phyloP scores from a whole-genome alignment of 2,329 filamentous ascomycete genomes.

The Aphanoascus verrucosus region DNA sequence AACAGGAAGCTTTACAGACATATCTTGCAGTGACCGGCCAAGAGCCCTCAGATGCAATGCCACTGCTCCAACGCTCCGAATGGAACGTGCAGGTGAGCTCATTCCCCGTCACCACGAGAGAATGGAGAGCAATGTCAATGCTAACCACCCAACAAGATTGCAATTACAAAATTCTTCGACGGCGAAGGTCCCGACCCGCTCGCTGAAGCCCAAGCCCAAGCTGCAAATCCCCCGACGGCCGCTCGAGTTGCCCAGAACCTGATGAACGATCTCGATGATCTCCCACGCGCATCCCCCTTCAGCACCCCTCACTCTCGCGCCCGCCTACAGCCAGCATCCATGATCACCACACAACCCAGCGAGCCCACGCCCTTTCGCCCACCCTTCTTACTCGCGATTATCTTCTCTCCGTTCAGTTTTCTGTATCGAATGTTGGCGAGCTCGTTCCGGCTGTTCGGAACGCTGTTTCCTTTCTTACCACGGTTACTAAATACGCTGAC shows the following conservation, averaged over 20 bases:
- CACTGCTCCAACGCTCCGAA: slow-evolving; percentile 71
- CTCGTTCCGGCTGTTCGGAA: slow-evolving; percentile 60
- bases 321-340: slow-evolving; percentile 56
- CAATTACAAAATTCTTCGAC: slow-evolving; percentile 95
- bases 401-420: slow-evolving; percentile 72
- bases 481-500: slow-evolving; percentile 40
- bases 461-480: slow-evolving; percentile 71
- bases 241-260: slow-evolving; percentile 63
- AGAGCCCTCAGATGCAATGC: slow-evolving; percentile 61
- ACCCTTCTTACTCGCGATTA: slow-evolving; percentile 62
- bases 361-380: slow-evolving; percentile 56
- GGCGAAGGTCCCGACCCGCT: slow-evolving; percentile 77
- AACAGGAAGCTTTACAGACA: slow-evolving; percentile 77
- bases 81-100: slow-evolving; percentile 77
- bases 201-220: slow-evolving; percentile 66
- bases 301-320: slow-evolving; percentile 23
- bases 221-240: slow-evolving; percentile 49
- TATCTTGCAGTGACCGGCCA: slow-evolving; percentile 83
- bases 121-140: background rate
- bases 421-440: slow-evolving; percentile 60
- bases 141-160: slow-evolving; percentile 52
- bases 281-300: slow-evolving; percentile 35
- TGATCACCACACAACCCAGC: slow-evolving; percentile 67
- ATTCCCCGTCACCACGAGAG: background rate
- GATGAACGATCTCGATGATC: slow-evolving; percentile 48